phyloP scores from a whole-genome alignment of 148 eudicot genomes.

The Drosera capensis region DNA sequence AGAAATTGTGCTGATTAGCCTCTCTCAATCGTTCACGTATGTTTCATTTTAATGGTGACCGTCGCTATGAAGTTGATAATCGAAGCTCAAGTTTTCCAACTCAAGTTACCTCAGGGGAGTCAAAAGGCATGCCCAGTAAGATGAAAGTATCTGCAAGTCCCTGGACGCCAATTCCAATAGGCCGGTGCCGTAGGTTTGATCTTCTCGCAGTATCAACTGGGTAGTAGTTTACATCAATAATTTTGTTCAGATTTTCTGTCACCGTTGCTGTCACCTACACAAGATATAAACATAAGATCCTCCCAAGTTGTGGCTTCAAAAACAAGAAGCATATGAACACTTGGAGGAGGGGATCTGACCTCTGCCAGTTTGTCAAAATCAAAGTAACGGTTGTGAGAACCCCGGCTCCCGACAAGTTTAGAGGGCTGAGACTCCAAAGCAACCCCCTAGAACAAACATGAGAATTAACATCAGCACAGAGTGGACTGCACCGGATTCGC shows the following conservation, averaged over 20 bases:
- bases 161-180: slow-evolving; percentile 93
- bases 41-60: too few species aligned
- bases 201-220: slow-evolving; percentile 88
- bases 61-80: too few species aligned
- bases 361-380: slow-evolving; percentile 90
- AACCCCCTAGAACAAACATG: slow-evolving; percentile 33
- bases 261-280: slow-evolving; percentile 58
- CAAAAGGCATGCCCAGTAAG: slow-evolving; percentile 96
- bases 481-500: too few species aligned
- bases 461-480: not conserved
- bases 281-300: not conserved
- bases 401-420: slow-evolving; percentile 86
- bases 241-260: slow-evolving; percentile 70
- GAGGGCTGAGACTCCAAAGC: slow-evolving; percentile 75
- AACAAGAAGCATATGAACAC: too few species aligned
- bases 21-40: not conserved
- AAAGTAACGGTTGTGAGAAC: slow-evolving; percentile 62
- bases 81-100: not conserved
- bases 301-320: too few species aligned
- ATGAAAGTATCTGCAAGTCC: slow-evolving; percentile 95
- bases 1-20: not conserved
- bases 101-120: slow-evolving; percentile 61
- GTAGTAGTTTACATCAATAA: slow-evolving; percentile 82
- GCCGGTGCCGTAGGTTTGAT: slow-evolving; percentile 80
- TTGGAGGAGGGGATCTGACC: slow-evolving; percentile 29